Percentiles rank a stretch among this genome's conserved stretches.
Evolutionary conservation across 352 stramenopile genomes (phyloP).

Genomic region (Aphanomyces astaci): DNA sequence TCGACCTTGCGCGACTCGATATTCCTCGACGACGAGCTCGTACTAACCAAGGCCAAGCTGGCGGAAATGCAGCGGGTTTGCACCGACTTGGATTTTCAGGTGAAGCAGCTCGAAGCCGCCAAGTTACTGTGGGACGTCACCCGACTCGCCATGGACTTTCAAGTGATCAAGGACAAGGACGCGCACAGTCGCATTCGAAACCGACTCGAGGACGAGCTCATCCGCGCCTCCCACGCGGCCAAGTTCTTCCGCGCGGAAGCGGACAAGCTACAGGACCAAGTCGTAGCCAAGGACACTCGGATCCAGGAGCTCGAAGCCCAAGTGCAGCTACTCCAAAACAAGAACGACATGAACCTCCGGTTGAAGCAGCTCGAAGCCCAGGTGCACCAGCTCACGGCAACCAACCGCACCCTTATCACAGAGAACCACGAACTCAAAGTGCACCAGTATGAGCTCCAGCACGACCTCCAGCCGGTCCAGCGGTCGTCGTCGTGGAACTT

Average conservation of each 20-base stretch:
- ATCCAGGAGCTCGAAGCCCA: slow-evolving; percentile 5
- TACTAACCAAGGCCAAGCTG: not conserved
- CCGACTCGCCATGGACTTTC: not conserved
- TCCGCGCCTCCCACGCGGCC: not conserved
- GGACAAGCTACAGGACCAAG: not conserved
- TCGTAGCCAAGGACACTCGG: not conserved
- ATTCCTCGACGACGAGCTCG: not conserved
- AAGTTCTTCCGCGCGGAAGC: not conserved
- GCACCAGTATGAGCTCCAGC: not conserved
- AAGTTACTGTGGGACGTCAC: slow-evolving; percentile 25
- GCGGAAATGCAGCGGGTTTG: not conserved
- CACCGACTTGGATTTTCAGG: slow-evolving; percentile 3
- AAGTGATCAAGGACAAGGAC: slow-evolving; percentile 12
- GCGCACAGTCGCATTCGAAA: not conserved
- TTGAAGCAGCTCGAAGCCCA: not conserved
- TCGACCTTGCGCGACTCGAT: not conserved
- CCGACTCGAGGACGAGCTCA: not conserved
- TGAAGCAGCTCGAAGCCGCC: slow-evolving; percentile 7
- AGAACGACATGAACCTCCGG: slow-evolving; percentile 1
- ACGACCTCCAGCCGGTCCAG: not conserved
- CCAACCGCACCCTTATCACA: not conserved
- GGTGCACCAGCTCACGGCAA: not conserved
- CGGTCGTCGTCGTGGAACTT: slow-evolving; percentile 10
- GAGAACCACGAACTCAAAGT: slow-evolving; percentile 12
- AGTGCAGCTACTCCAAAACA: not conserved